These are phyloP conservation scores for Crithidia bombi DNA, from an alignment of 208 protist genomes.

Conservation along the genomic window DNA sequence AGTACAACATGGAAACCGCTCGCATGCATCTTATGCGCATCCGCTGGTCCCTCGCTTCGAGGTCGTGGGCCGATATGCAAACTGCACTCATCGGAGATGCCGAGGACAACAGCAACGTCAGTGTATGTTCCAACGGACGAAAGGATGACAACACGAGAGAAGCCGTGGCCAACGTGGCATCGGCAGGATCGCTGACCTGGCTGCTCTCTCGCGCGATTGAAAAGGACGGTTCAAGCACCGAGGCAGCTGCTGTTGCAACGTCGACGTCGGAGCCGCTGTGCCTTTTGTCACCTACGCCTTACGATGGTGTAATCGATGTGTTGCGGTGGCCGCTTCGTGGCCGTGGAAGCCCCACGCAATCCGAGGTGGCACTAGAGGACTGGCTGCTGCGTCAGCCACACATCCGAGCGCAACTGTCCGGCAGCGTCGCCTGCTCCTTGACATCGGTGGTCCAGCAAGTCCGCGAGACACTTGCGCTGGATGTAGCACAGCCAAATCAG, in stretches of 20 bases:
- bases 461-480: constrained; percentile 14
- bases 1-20: constrained; percentile 40
- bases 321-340: constrained; percentile 27
- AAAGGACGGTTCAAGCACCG: background rate
- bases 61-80: constrained; percentile 27
- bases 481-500: background rate
- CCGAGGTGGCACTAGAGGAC: constrained; percentile 30
- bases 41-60: constrained; percentile 19
- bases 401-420: constrained; percentile 12
- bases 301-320: constrained; percentile 29
- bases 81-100: constrained; percentile 7
- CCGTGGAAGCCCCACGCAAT: constrained; percentile 9
- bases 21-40: constrained; percentile 40
- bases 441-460: constrained; percentile 23
- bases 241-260: background rate
- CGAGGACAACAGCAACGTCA: background rate
- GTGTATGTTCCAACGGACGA: background rate
- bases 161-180: background rate
- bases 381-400: constrained; percentile 28
- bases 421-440: constrained; percentile 16
- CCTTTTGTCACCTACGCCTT: constrained; percentile 21
- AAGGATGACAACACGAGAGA: background rate
- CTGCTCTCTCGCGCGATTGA: constrained; percentile 18
- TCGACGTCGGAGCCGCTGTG: constrained; percentile 21
- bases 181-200: constrained; percentile 12